Conservation (phyloP, 371 early-diverging fungal species). For the Mortierella sp. region DNA sequence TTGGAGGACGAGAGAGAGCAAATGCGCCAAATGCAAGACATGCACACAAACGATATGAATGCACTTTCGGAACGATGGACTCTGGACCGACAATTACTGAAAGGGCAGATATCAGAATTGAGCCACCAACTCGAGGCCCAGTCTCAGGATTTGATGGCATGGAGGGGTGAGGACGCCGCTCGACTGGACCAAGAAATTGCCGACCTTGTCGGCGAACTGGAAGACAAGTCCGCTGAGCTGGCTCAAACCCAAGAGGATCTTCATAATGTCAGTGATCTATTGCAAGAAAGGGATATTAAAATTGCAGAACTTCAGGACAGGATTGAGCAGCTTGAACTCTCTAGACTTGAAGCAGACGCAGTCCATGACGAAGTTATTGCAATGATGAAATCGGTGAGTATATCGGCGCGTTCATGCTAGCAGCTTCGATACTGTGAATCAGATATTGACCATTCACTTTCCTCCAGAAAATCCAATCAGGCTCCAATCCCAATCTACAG, state of each 20-base stretch:
- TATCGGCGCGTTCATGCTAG: background rate
- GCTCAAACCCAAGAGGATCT: constrained; percentile 20
- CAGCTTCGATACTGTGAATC: background rate
- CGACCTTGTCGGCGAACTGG: constrained; percentile 43
- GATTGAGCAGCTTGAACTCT: constrained; percentile 22
- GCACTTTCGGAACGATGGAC: constrained; percentile 54
- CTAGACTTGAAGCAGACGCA: constrained; percentile 22
- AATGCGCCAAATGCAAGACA: constrained; percentile 23
- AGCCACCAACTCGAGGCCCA: constrained; percentile 36
- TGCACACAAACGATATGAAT: constrained; percentile 46
- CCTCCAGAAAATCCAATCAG: constrained; percentile 37
- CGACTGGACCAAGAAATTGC: constrained; percentile 41
- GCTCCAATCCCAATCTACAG: constrained; percentile 1
- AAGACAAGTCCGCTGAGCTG: constrained; percentile 39
- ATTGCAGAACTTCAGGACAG: constrained; percentile 36
- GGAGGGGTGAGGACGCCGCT: constrained; percentile 29
- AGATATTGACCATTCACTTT: background rate
- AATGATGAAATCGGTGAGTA: constrained; percentile 31
- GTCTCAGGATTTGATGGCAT: constrained; percentile 29
- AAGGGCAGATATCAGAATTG: constrained; percentile 17
- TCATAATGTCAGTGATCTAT: constrained; percentile 7
- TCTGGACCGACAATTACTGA: constrained; percentile 35
- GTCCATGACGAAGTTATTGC: constrained; percentile 48
- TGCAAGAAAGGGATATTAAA: constrained; percentile 22
- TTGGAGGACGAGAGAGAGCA: constrained; percentile 39